These are phyloP conservation scores for Sclerotinia borealis DNA, from an alignment of 2,329 filamentous ascomycete species.

Conservation along the genomic window DNA sequence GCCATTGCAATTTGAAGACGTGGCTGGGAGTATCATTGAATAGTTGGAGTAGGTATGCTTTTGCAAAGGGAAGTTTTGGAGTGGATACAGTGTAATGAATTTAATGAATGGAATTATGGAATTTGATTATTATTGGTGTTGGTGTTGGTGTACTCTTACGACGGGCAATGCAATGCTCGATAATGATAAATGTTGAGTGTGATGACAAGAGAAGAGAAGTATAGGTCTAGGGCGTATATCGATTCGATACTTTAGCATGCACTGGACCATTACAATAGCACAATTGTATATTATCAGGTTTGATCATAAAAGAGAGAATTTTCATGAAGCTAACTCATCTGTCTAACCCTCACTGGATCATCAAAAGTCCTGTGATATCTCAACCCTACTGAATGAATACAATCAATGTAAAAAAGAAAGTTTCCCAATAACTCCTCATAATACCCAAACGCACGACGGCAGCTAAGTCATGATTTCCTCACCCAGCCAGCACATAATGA, in stretches of 20 bases:
- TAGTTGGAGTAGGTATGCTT: background rate
- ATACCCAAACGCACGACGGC: conserved; percentile 2
- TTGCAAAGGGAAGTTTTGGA: background rate
- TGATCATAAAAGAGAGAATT: background rate
- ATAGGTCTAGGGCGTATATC: no score
- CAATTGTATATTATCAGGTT: background rate
- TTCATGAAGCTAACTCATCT: background rate
- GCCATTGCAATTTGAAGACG: background rate
- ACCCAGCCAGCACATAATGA: background rate
- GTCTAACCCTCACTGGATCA: background rate
- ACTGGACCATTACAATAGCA: background rate
- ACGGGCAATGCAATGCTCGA: no score
- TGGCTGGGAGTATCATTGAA: background rate
- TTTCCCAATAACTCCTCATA: background rate
- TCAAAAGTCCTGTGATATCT: background rate
- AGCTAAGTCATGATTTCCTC: background rate
- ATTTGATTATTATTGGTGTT: no score
- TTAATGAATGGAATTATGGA: background rate
- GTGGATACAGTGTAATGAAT: background rate
- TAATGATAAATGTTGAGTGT: no score
- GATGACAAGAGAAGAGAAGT: no score
- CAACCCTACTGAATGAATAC: background rate
- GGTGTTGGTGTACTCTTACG: no score
- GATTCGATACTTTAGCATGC: no score
- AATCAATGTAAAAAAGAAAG: conserved; percentile 30